Evolutionary conservation across 805 yeast species (phyloP), one percentile per base, ranked within the genome.

Genomic region (Metschnikowia lachancei): DNA sequence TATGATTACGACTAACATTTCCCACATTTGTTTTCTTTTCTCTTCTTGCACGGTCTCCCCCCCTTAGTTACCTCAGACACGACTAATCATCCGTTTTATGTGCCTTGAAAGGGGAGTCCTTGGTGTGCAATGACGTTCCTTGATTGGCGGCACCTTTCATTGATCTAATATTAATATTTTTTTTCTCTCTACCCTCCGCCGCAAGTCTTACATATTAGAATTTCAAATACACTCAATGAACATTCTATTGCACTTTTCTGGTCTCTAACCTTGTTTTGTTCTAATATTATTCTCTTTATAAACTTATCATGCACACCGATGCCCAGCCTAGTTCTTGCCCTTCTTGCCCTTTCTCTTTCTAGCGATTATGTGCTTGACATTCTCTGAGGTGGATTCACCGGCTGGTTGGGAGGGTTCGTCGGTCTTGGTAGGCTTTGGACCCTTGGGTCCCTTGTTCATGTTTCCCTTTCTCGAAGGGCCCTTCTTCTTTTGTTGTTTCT

Each of bases 341-440:
- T 77, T 77, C 69, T 78, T 83, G 70, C 78, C 78, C 67, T 72
- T 83, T 66, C 91, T 80, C 67, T 83, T 85, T 55, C 75, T 69
- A 35, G 85, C 88, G 55, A 85, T 85, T 43, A 85, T 63, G 57
- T 79, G 74, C 62, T 81, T 85, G 16, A 81, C 75, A 47, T 77
- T 80, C 29, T 78, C 82, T 26, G 79, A 67, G 29, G 81, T 48
- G 2, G 71, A 78, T 6, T 76, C 65, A 34, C 53, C 56, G 5
- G 31, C 41, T 4, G 40, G 36, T 26, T 41, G 20, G 24, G 62
- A 57, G 2, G 57, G 45, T 16, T 51, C 52, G 30, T 55, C 57
- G 11, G 47, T 40, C 39, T 62, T 61, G 10, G 62, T 35, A 47
- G 24, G 67, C 71, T 46, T 47, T 11, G 49, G 46, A 1, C 60